Conservation (phyloP, 2,329 filamentous ascomycete species). For the Colletotrichum melonis region DNA sequence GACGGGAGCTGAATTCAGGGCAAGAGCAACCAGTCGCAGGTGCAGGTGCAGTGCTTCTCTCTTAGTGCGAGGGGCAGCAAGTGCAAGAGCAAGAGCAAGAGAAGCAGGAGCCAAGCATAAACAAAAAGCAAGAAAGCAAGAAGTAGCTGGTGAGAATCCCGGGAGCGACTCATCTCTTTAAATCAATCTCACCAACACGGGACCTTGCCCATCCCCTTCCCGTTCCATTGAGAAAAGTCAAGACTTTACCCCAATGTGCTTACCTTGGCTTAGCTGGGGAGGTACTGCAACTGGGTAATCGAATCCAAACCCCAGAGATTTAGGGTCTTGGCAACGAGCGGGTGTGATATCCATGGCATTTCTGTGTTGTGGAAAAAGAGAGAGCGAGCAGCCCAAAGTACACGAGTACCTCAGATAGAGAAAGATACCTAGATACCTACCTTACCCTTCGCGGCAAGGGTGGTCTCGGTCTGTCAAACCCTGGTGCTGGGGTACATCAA, state of each 20-base stretch:
- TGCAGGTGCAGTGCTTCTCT: constrained; percentile 1
- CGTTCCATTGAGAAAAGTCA: neutral
- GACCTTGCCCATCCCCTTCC: neutral
- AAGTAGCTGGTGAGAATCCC: neutral
- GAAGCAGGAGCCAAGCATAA: neutral
- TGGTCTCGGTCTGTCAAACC: neutral
- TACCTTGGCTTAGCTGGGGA: neutral
- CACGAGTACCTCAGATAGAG: neutral
- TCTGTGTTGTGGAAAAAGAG: neutral
- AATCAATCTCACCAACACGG: neutral
- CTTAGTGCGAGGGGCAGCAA: neutral
- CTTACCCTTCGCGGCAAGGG: neutral
- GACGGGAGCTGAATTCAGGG: neutral
- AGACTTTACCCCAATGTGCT: neutral
- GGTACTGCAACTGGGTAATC: neutral
- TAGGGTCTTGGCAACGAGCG: constrained; percentile 25
- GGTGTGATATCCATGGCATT: neutral
- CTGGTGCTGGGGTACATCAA: neutral
- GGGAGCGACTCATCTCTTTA: constrained; percentile 20
- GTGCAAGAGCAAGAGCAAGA: constrained; percentile 12
- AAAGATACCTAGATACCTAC: neutral
- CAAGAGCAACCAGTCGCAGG: neutral
- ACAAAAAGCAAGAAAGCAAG: neutral
- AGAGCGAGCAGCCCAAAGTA: neutral
- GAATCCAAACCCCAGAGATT: neutral